Evolutionary conservation across 306 rosid species (phyloP).

Genomic region (Rosa chinensis): DNA sequence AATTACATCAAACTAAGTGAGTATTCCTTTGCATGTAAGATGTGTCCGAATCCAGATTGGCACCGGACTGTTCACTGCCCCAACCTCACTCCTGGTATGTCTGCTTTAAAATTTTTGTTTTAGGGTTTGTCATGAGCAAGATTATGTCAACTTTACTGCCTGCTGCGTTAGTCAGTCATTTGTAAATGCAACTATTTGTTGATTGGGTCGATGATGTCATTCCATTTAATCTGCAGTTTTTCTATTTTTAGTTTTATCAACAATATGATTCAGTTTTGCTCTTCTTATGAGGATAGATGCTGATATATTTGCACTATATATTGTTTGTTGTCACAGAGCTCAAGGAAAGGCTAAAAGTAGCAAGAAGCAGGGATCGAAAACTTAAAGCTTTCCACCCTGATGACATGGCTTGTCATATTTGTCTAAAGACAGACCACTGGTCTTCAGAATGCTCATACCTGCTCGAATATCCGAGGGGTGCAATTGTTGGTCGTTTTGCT

Average conservation of each 20-base stretch:
- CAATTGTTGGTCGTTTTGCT: neutral
- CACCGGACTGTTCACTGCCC: neutral
- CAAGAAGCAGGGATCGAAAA: neutral
- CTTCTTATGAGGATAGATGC: too few relatives aligned
- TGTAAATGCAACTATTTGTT: too few relatives aligned
- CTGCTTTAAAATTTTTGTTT: neutral
- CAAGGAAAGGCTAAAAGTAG: neutral
- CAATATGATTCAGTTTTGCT: too few relatives aligned
- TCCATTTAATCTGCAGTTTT: too few relatives aligned
- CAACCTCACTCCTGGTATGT: neutral
- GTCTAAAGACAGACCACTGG: neutral
- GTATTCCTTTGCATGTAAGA: neutral
- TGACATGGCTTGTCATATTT: neutral
- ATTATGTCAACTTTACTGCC: neutral
- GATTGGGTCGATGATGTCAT: too few relatives aligned
- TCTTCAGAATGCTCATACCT: neutral
- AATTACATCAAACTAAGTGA: neutral
- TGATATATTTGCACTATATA: too few relatives aligned
- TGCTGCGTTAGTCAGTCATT: neutral
- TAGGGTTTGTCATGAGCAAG: too few relatives aligned
- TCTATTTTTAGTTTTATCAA: too few relatives aligned
- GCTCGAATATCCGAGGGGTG: neutral
- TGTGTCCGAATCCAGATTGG: neutral
- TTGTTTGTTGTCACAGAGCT: neutral
- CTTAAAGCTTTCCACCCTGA: neutral